These are phyloP conservation scores for Pontederia crassipes DNA, from an alignment of 176 grass and related monocot genomes.

Conservation along the genomic window DNA sequence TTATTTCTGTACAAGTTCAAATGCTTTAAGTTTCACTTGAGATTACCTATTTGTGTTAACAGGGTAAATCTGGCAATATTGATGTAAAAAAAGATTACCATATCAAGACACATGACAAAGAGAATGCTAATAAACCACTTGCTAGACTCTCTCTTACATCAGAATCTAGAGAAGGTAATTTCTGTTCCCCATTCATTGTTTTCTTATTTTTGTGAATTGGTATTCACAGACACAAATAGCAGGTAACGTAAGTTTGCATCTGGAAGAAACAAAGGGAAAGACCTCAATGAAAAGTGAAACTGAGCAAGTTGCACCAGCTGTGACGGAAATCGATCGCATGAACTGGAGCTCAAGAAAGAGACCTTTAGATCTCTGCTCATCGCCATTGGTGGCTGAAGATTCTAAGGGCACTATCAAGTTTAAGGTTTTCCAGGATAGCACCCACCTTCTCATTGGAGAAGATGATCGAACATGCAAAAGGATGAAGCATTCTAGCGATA, in stretches of 20 bases:
- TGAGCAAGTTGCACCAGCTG: too few relatives aligned
- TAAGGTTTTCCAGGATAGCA: background rate
- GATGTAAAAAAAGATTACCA: background rate
- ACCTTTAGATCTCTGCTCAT: constrained; percentile 2
- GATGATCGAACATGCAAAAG: constrained; percentile 9
- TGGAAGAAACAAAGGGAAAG: too few relatives aligned
- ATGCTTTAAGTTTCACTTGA: background rate
- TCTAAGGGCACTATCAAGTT: constrained; percentile 5
- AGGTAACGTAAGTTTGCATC: too few relatives aligned
- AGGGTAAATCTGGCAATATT: background rate
- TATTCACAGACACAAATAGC: background rate
- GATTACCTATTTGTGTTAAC: background rate
- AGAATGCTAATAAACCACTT: background rate
- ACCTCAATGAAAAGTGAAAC: too few relatives aligned
- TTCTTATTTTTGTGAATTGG: constrained; percentile 3
- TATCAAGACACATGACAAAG: background rate
- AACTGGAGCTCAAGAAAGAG: constrained; percentile 18
- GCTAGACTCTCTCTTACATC: background rate
- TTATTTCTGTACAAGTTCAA: background rate
- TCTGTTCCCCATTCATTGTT: constrained; percentile 20
- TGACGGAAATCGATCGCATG: constrained; percentile 4
- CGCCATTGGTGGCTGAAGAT: constrained; percentile 8
- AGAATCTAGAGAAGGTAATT: constrained; percentile 25
- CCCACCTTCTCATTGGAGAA: constrained; percentile 14
- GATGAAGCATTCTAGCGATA: background rate